Evolutionary conservation across 352 stramenopile species (phyloP).

Genomic region (Elongisporangium senticosum): DNA sequence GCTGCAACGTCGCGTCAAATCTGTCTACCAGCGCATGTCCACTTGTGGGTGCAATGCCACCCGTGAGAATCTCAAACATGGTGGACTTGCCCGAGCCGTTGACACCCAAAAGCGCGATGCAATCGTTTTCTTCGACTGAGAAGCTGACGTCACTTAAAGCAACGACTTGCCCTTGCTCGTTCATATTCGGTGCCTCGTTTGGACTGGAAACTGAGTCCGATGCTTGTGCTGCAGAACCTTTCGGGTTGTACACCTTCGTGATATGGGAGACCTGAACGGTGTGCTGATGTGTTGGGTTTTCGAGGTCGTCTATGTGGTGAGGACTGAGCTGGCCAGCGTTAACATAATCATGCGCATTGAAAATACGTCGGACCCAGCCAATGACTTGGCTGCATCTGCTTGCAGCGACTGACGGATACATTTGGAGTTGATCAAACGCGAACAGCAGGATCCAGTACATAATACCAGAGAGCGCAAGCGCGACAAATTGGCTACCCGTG

Average conservation of each 20-base stretch:
- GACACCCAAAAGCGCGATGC: conserved; percentile 90
- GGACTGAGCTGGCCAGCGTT: neutral
- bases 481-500: conserved; percentile 29
- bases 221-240: conserved; percentile 16
- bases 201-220: neutral
- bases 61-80: conserved; percentile 95
- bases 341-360: neutral
- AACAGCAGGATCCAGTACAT: conserved; percentile 53
- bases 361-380: neutral
- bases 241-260: conserved; percentile 65
- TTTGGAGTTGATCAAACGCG: conserved; percentile 52
- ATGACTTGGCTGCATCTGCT: neutral
- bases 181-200: conserved; percentile 5
- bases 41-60: conserved; percentile 71
- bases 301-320: conserved; percentile 6
- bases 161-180: conserved; percentile 49
- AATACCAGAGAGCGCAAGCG: conserved; percentile 31
- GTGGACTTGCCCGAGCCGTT: conserved; percentile 97
- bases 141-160: conserved; percentile 77
- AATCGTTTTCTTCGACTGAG: conserved; percentile 80
- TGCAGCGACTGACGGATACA: conserved; percentile 58
- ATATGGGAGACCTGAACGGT: conserved; percentile 48
- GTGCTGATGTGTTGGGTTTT: conserved; percentile 11
- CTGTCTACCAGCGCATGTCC: conserved; percentile 52
- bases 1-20: conserved; percentile 51